These are phyloP conservation scores for Kalmanozyma brasiliensis DNA, from an alignment of 1,284 basidiomycete genomes.

Conservation along the genomic window DNA sequence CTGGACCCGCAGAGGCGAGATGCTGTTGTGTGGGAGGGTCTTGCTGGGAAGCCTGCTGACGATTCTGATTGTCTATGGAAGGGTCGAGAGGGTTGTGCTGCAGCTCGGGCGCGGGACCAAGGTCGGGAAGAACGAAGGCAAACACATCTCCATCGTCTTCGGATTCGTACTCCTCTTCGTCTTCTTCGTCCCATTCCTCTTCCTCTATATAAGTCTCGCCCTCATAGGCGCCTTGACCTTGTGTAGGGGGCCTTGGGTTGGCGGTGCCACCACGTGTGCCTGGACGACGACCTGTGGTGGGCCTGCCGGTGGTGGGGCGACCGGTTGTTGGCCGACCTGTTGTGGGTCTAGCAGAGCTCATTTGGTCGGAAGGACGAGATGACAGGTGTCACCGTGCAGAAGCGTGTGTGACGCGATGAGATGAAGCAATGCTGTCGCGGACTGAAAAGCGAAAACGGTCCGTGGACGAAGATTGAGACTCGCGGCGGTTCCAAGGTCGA, in stretches of 20 bases:
- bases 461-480: no score
- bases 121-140: slow-evolving; percentile 61
- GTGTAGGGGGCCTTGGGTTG: slow-evolving; percentile 26
- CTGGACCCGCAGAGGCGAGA: slow-evolving; percentile 1
- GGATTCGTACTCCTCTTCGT: slow-evolving; percentile 61
- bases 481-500: no score
- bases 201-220: slow-evolving; percentile 27
- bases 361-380: neutral
- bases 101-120: slow-evolving; percentile 46
- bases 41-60: slow-evolving; percentile 9
- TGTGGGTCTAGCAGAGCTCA: slow-evolving; percentile 38
- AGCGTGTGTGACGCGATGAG: neutral
- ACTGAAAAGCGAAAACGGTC: no score
- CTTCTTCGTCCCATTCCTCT: slow-evolving; percentile 39
- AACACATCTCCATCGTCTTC: slow-evolving; percentile 65
- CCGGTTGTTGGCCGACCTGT: slow-evolving; percentile 41
- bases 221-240: slow-evolving; percentile 25
- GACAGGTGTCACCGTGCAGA: no score
- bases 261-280: slow-evolving; percentile 40
- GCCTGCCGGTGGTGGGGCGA: slow-evolving; percentile 35
- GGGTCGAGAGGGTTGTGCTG: slow-evolving; percentile 48
- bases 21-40: slow-evolving; percentile 9
- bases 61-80: slow-evolving; percentile 48
- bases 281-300: slow-evolving; percentile 41
- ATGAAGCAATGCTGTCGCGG: neutral